Conservation (phyloP, 257 asterid genomes). For the Paulownia fortunei region DNA sequence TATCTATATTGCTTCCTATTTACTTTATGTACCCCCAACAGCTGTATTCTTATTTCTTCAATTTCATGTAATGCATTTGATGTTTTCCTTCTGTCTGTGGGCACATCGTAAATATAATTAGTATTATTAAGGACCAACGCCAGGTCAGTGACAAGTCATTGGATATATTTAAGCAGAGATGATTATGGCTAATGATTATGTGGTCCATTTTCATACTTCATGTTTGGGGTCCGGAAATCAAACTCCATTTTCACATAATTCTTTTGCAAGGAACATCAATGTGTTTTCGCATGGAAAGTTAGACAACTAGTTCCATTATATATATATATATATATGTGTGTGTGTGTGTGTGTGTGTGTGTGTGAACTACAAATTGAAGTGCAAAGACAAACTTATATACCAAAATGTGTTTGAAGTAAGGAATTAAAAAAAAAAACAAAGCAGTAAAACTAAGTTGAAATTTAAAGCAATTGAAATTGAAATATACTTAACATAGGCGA, state of each 20-base stretch:
- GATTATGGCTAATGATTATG: conserved; percentile 28
- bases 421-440: too few species aligned
- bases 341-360: too few species aligned
- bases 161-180: neutral
- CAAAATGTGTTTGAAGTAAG: too few species aligned
- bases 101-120: neutral
- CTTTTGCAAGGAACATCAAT: conserved; percentile 10
- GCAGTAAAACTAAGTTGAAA: too few species aligned
- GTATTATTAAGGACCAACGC: conserved; percentile 32
- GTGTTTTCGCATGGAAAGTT: neutral
- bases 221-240: neutral
- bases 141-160: conserved; percentile 33
- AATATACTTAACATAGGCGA: too few species aligned
- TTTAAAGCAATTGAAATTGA: too few species aligned
- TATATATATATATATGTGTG: too few species aligned
- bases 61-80: neutral
- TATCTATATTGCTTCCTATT: conserved; percentile 23
- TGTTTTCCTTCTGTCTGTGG: conserved; percentile 8
- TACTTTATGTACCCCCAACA: neutral
- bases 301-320: too few species aligned
- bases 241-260: neutral
- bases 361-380: too few species aligned
- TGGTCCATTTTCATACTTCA: neutral
- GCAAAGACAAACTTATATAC: too few species aligned
- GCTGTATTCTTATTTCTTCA: neutral